A percentile compares a stretch with the other conserved stretches of the same genome.
These are phyloP conservation scores for Chrysosphaeria jannelii DNA, from an alignment of 2,329 filamentous ascomycete genomes.

Conservation along the genomic window DNA sequence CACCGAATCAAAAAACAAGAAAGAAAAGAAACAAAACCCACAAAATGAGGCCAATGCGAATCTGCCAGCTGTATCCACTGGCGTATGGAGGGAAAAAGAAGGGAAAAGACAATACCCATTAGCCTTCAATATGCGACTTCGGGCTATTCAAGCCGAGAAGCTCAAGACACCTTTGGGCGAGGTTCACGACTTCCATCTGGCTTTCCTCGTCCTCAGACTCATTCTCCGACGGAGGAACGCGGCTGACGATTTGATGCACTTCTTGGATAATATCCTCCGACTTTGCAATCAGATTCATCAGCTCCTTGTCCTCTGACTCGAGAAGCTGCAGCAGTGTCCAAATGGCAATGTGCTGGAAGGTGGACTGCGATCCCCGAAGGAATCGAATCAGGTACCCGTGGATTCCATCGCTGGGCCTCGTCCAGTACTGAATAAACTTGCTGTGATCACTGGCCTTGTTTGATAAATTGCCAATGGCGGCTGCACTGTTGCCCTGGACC, in stretches of 20 bases:
- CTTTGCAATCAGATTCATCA: slow-evolving; percentile 70
- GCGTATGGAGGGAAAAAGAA: too few relatives aligned
- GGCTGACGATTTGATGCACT: slow-evolving; percentile 74
- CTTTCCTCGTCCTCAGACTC: slow-evolving; percentile 69
- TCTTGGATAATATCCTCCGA: slow-evolving; percentile 77
- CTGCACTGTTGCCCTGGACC: slow-evolving; percentile 92
- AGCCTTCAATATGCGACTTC: slow-evolving; percentile 62
- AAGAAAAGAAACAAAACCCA: too few relatives aligned
- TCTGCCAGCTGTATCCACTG: too few relatives aligned
- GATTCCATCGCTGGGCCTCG: slow-evolving; percentile 71
- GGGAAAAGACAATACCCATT: too few relatives aligned
- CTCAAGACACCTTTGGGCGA: slow-evolving; percentile 74
- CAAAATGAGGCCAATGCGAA: too few relatives aligned
- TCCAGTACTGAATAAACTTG: slow-evolving; percentile 87
- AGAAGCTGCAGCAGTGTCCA: slow-evolving; percentile 91
- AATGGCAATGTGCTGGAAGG: slow-evolving; percentile 96
- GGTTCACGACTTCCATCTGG: slow-evolving; percentile 70
- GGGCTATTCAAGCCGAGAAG: slow-evolving; percentile 46
- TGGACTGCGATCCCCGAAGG: slow-evolving; percentile 76
- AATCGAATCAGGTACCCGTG: slow-evolving; percentile 87
- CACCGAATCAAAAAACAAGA: neutral
- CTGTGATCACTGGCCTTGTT: slow-evolving; percentile 96
- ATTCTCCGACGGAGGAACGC: slow-evolving; percentile 62
- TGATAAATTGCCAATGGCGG: slow-evolving; percentile 78
- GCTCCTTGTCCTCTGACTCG: slow-evolving; percentile 70